Evolutionary conservation across 1,284 basidiomycete genomes (phyloP).

Genomic region (Pseudozyma pruni): DNA sequence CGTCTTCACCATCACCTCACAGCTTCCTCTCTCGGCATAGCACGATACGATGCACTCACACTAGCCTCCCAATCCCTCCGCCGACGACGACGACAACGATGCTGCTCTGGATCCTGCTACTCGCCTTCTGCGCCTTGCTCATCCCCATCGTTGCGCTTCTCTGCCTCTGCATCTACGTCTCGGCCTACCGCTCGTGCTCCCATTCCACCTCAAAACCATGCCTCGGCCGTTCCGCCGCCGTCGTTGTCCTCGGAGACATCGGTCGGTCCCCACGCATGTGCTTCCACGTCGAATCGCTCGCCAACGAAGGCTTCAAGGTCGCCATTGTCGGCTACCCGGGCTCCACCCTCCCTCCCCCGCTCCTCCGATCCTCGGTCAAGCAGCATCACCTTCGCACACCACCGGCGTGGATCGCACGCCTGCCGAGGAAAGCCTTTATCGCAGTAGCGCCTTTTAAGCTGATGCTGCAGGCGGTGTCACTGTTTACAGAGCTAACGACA

Average conservation of each 20-base stretch:
- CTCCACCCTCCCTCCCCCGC: conserved; percentile 44
- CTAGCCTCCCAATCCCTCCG: neutral
- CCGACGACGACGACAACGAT: conserved; percentile 5
- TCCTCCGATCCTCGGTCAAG: conserved; percentile 40
- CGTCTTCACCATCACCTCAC: neutral
- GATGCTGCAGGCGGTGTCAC: conserved; percentile 42
- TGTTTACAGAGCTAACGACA: conserved; percentile 57
- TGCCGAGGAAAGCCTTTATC: conserved; percentile 76
- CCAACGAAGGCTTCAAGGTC: conserved; percentile 81
- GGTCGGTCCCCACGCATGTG: conserved; percentile 97
- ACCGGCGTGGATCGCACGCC: conserved; percentile 72
- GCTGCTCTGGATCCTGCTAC: conserved; percentile 39
- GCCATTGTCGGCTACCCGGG: conserved; percentile 81
- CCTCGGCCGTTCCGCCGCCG: conserved; percentile 72
- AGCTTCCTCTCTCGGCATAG: no score
- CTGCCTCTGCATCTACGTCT: conserved; percentile 53
- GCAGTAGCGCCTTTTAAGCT: conserved; percentile 84
- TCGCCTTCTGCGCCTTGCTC: conserved; percentile 34
- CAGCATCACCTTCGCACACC: conserved; percentile 74
- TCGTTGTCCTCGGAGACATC: conserved; percentile 94
- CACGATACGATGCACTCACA: neutral
- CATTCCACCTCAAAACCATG: conserved; percentile 13
- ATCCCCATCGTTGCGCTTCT: conserved; percentile 36
- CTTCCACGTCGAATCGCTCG: conserved; percentile 94
- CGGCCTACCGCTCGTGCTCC: conserved; percentile 38